A percentile compares a stretch with the other conserved stretches of the same genome.
Conservation (phyloP, 345 rosid species). For the Gossypium herbaceum region DNA sequence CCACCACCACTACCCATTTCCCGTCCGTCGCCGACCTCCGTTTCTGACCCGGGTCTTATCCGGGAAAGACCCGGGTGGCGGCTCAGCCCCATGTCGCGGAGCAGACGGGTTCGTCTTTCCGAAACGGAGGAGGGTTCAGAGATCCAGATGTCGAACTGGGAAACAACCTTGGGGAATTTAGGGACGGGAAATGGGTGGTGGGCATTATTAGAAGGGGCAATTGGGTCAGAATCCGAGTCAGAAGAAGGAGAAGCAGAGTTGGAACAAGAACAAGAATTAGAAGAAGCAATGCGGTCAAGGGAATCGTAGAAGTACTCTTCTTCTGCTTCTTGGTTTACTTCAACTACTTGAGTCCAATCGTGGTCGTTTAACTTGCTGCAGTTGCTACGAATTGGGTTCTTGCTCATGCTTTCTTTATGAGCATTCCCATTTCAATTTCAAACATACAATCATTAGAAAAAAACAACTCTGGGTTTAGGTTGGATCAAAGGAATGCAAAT, state of each 20-base stretch:
- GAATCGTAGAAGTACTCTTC: conserved; percentile 71
- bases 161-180: conserved; percentile 39
- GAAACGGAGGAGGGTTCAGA: conserved; percentile 73
- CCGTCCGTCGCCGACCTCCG: neutral
- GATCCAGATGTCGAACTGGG: conserved; percentile 72
- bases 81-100: conserved; percentile 60
- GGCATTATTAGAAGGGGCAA: conserved; percentile 27
- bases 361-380: conserved; percentile 17
- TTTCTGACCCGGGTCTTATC: conserved; percentile 38
- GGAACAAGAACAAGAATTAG: conserved; percentile 49
- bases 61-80: conserved; percentile 45
- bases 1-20: conserved; percentile 13
- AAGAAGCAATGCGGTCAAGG: conserved; percentile 67
- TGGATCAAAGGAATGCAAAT: neutral
- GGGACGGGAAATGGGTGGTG: conserved; percentile 40
- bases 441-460: neutral
- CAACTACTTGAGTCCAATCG: neutral
- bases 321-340: conserved; percentile 32
- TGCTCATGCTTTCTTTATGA: conserved; percentile 27
- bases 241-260: conserved; percentile 65
- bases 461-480: neutral
- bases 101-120: conserved; percentile 59
- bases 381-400: conserved; percentile 21
- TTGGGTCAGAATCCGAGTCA: conserved; percentile 58
- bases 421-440: conserved; percentile 31